phyloP scores from a whole-genome alignment of 1,284 basidiomycete genomes.

The Agaricales sp. region DNA sequence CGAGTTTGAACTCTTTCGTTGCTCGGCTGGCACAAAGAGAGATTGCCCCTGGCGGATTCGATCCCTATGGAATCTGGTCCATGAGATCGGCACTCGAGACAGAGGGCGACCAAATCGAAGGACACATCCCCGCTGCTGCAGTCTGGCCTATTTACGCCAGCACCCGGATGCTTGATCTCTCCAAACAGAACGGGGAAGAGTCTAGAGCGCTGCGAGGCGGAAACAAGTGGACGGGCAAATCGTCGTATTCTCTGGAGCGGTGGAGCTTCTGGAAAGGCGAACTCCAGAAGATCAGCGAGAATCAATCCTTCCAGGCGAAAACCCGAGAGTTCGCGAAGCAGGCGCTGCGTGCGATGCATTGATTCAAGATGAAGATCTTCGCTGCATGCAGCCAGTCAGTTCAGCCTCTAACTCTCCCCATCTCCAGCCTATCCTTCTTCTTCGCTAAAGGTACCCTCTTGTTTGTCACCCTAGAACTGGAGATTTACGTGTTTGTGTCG shows the following conservation, averaged over 20 bases:
- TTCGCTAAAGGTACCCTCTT: too few relatives aligned
- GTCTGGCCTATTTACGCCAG: neutral
- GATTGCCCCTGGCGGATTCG: neutral
- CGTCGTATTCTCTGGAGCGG: neutral
- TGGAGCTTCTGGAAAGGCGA: neutral
- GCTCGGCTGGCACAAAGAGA: neutral
- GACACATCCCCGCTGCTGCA: neutral
- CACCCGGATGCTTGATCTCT: neutral
- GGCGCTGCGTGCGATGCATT: neutral
- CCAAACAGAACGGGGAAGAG: neutral
- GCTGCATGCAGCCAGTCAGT: too few relatives aligned
- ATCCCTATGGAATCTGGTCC: neutral
- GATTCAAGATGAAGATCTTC: too few relatives aligned
- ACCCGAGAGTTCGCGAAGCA: neutral
- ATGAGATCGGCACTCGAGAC: neutral
- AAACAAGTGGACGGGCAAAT: neutral
- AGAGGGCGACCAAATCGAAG: neutral
- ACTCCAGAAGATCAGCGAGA: neutral
- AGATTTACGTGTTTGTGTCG: too few relatives aligned
- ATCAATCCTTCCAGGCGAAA: neutral
- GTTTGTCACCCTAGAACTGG: too few relatives aligned
- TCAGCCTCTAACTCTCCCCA: too few relatives aligned
- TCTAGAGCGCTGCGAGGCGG: neutral
- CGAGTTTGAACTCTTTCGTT: constrained; percentile 1
- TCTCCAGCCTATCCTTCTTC: too few relatives aligned